Conservation (phyloP, 495 filamentous ascomycete genomes). For the Cenococcum geophilum region DNA sequence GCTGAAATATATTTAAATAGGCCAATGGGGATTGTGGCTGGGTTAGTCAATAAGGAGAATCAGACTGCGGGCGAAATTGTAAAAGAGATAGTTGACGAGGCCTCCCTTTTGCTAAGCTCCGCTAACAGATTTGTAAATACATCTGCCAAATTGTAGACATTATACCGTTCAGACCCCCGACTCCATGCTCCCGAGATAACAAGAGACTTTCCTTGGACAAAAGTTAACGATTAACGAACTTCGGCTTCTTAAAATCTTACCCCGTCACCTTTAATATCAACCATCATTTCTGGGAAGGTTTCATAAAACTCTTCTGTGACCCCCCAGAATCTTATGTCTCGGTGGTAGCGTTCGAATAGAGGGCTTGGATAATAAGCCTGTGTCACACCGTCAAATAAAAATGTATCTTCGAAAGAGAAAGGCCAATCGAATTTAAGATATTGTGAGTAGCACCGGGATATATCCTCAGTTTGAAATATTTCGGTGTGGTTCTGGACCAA, state of each 20-base stretch:
- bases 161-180: too few species aligned
- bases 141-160: slow-evolving; percentile 15
- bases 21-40: slow-evolving; percentile 29
- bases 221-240: neutral
- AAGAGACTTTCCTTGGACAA: too few species aligned
- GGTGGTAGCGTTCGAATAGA: slow-evolving; percentile 22
- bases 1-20: slow-evolving; percentile 14
- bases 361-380: slow-evolving; percentile 15
- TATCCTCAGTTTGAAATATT: slow-evolving; percentile 15
- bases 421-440: slow-evolving; percentile 25
- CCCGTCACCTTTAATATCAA: slow-evolving; percentile 19
- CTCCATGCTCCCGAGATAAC: too few species aligned
- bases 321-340: slow-evolving; percentile 20
- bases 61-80: slow-evolving; percentile 28
- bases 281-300: slow-evolving; percentile 20
- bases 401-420: slow-evolving; percentile 25
- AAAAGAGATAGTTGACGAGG: slow-evolving; percentile 29
- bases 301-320: slow-evolving; percentile 19
- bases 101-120: slow-evolving; percentile 10
- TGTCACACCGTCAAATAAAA: slow-evolving; percentile 16
- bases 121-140: slow-evolving; percentile 18
- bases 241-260: neutral
- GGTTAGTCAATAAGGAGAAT: slow-evolving; percentile 22
- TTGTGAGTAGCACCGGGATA: slow-evolving; percentile 20
- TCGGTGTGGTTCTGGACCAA: slow-evolving; percentile 12